Evolutionary conservation across 2,329 filamentous ascomycete genomes (phyloP).

Genomic region (Penicillium fuscoglaucum): DNA sequence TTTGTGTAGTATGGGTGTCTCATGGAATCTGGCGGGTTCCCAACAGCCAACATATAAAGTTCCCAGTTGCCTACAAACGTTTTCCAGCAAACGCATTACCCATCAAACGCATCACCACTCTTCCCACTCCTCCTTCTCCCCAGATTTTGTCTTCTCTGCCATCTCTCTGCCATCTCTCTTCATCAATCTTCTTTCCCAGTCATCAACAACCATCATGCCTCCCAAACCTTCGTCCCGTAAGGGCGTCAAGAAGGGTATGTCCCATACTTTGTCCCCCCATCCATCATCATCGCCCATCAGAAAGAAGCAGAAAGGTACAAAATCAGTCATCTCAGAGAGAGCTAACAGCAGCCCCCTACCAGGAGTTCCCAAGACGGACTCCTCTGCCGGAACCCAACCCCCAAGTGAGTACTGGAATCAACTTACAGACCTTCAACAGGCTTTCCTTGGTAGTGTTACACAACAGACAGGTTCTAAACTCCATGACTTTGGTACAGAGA

Average conservation of each 20-base stretch:
- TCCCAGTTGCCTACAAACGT: background rate
- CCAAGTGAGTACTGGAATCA: conserved; percentile 4
- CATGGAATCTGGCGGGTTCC: background rate
- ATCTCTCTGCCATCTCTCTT: background rate
- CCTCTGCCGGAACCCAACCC: background rate
- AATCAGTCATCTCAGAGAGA: background rate
- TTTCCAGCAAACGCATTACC: background rate
- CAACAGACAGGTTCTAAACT: background rate
- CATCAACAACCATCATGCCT: background rate
- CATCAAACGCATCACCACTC: background rate
- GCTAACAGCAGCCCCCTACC: background rate
- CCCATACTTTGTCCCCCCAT: background rate
- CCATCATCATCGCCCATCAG: background rate
- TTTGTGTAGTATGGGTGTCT: background rate
- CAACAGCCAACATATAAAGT: background rate
- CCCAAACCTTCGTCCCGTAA: background rate
- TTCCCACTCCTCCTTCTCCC: background rate
- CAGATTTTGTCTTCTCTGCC: background rate
- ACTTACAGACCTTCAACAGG: background rate
- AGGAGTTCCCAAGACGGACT: background rate
- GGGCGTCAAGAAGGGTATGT: conserved; percentile 1
- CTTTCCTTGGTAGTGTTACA: background rate
- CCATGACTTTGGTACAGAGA: background rate
- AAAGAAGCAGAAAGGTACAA: background rate
- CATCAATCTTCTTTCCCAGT: background rate